These are phyloP conservation scores for Claviceps lovelessii DNA, from an alignment of 2,329 filamentous ascomycete species.

Conservation along the genomic window DNA sequence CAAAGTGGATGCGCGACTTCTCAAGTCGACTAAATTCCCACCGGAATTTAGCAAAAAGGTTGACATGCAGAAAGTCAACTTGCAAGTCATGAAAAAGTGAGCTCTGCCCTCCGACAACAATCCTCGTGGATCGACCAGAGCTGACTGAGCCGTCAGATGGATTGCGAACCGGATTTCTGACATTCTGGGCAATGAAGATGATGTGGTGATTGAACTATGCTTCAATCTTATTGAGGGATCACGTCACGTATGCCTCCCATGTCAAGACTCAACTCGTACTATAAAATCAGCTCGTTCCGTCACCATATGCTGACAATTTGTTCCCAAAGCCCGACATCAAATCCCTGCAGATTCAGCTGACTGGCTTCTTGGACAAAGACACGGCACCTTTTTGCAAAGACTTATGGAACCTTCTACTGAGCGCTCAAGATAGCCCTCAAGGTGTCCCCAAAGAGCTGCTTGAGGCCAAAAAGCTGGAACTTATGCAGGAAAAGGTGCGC, in stretches of 20 bases:
- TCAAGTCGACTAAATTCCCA: conserved; percentile 87
- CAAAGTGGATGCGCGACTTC: conserved; percentile 74
- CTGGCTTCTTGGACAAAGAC: conserved; percentile 88
- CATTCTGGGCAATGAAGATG: conserved; percentile 84
- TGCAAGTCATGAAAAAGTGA: conserved; percentile 95
- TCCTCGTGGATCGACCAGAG: background rate
- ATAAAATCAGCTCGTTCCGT: background rate
- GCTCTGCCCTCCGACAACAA: conserved; percentile 13
- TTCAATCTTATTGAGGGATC: conserved; percentile 57
- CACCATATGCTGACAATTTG: conserved; percentile 22
- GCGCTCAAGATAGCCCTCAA: conserved; percentile 74
- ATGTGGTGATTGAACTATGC: conserved; percentile 82
- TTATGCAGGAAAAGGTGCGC: conserved; percentile 83
- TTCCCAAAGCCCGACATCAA: conserved; percentile 76
- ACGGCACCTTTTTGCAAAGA: conserved; percentile 83
- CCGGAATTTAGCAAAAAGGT: conserved; percentile 90
- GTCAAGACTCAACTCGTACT: background rate
- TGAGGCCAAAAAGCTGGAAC: conserved; percentile 88
- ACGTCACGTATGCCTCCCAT: conserved; percentile 44
- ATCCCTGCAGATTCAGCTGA: conserved; percentile 82
- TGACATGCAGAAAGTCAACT: conserved; percentile 92
- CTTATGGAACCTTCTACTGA: conserved; percentile 80
- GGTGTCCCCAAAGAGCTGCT: conserved; percentile 89
- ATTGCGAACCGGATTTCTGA: conserved; percentile 77
- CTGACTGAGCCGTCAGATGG: conserved; percentile 49